Base-by-base conservation (phyloP, 2,329 filamentous ascomycete species). In the Aspergillus ochraceus region DNA sequence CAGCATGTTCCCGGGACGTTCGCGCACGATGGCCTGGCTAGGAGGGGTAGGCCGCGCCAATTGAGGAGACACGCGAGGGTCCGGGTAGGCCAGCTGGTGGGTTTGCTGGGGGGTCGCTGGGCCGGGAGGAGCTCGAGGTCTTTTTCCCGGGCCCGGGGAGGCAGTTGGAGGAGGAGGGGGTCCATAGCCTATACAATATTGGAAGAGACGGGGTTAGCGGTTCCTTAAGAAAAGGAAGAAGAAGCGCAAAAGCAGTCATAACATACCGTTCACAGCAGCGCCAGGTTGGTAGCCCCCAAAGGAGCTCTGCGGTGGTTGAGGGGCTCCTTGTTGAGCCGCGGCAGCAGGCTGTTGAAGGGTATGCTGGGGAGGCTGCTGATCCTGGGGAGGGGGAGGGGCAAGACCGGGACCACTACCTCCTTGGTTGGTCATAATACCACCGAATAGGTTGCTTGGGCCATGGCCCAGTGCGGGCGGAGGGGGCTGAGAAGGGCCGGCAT, bases 31-130 rank as follows among this genome's bases (percentile, higher is more conserved):
- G 83, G 78, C 65, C 80, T 84, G 77, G 57, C 81, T 81, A 39
- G 84, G 80, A 81, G 91, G 80, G 26, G 91, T 93, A 6, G 92
- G 93, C 66, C 95, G 92, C 66, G 90, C 89, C 59, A 96, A 89
- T 76, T 96, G 91, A 54, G 94, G 93, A 52, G 93, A 97, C 64
- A 90, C 88, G 62, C 88, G 86, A 51, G 89, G 88, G 64, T 92
- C 91, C 42, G 91, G 89, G 73, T 97, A 97, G 26, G 92, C 90
- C 60, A 93, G 89, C 57, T 90, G 89, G 59, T 90, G 92, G 77
- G 91, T 92, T 77, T 97, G 92, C 79, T 97, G 92, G 62, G 94
- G 93, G 63, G 95, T 97, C 29, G 92, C 90, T 61, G 93, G 92
- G 50, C 78, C 86, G 30, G 82, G 83, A 57, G 82, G 83, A 57